These are phyloP conservation scores for Arctium minus DNA, from an alignment of 129 eudicot genomes.

Conservation along the genomic window DNA sequence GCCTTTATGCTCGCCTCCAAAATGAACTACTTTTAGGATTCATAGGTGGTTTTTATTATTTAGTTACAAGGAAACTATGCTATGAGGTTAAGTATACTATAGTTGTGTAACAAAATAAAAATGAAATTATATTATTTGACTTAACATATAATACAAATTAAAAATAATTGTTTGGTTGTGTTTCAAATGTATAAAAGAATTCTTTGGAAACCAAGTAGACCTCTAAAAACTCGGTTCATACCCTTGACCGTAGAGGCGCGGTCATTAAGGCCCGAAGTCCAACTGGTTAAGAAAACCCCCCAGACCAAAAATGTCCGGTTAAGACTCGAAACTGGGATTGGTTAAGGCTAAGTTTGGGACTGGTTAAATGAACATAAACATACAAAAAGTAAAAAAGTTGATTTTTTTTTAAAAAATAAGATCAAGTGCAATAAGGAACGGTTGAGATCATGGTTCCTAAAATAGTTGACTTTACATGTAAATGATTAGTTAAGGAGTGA, in stretches of 20 bases:
- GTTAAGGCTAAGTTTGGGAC: not conserved
- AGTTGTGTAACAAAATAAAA: not conserved
- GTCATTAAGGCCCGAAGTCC: too few species aligned
- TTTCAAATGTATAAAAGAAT: too few species aligned
- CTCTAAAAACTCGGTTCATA: too few species aligned
- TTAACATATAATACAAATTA: not conserved
- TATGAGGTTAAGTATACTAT: not conserved
- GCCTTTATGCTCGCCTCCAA: not conserved
- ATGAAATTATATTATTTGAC: not conserved
- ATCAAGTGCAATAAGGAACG: not conserved
- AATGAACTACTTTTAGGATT: too few species aligned
- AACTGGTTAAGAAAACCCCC: too few species aligned
- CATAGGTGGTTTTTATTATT: not conserved
- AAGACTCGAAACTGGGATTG: not conserved
- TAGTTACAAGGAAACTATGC: not conserved
- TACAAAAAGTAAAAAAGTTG: not conserved
- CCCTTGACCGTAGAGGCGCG: too few species aligned
- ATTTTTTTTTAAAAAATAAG: too few species aligned
- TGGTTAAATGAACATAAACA: not conserved
- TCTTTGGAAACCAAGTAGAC: too few species aligned
- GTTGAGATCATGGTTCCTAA: not conserved
- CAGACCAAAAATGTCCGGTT: not conserved
- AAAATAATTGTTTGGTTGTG: too few species aligned
- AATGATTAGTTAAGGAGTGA: too few species aligned
- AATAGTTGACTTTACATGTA: not conserved